phyloP scores from a whole-genome alignment of 768 basidiomycete genomes.

The Pleurotus citrinopileatus region DNA sequence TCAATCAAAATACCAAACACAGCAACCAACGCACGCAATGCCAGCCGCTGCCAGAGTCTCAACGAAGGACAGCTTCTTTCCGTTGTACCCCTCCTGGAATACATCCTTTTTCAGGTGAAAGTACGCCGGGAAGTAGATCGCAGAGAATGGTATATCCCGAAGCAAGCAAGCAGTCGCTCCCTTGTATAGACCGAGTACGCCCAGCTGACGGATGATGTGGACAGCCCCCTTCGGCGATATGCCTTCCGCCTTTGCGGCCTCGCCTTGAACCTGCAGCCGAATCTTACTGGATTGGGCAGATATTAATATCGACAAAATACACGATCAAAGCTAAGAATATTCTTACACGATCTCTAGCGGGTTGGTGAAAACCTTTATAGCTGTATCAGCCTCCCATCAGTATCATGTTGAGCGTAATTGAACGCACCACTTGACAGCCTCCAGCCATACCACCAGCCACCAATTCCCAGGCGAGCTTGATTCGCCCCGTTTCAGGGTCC shows the following conservation, averaged over 20 bases:
- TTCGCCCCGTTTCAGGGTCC: conserved; percentile 95
- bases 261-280: conserved; percentile 92
- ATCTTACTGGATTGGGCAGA: conserved; percentile 63
- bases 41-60: conserved; percentile 86
- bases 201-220: conserved; percentile 91
- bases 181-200: conserved; percentile 89
- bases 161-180: conserved; percentile 92
- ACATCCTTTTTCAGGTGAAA: conserved; percentile 89
- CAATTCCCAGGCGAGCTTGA: conserved; percentile 88
- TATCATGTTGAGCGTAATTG: background rate
- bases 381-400: conserved; percentile 9
- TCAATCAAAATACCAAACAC: conserved; percentile 24
- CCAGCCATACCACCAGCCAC: conserved; percentile 91
- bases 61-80: conserved; percentile 86
- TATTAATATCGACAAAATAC: conserved; percentile 8
- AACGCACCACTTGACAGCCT: conserved; percentile 94
- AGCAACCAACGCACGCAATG: conserved; percentile 58
- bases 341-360: conserved; percentile 93
- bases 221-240: conserved; percentile 79
- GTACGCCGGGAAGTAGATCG: conserved; percentile 88
- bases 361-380: conserved; percentile 87
- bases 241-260: conserved; percentile 85
- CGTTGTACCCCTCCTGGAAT: conserved; percentile 94
- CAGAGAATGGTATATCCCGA: conserved; percentile 96
- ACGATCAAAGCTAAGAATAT: conserved; percentile 1